Percentiles rank a stretch among this genome's conserved stretches.
Evolutionary conservation across 345 rosid species (phyloP).

Genomic region (Eutrema heterophyllum): DNA sequence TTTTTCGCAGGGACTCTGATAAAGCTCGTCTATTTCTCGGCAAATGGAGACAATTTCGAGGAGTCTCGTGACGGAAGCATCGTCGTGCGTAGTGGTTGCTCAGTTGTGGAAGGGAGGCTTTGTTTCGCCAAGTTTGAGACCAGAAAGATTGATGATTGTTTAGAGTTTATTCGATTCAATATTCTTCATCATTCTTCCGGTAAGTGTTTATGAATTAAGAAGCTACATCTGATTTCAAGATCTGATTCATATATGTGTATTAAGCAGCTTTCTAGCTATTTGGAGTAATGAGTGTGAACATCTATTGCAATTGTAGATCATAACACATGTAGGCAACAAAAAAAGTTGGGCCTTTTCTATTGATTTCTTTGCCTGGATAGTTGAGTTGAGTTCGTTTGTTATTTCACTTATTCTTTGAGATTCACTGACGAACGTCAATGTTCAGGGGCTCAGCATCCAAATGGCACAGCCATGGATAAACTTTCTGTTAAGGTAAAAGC

Average conservation of each 20-base stretch:
- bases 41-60: conserved; percentile 32
- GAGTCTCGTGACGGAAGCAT: conserved; percentile 28
- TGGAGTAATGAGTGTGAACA: not conserved
- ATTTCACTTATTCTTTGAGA: conserved; percentile 7
- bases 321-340: not conserved
- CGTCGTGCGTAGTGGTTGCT: conserved; percentile 17
- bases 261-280: not conserved
- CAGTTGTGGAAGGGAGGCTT: conserved; percentile 55
- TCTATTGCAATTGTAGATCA: not conserved
- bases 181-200: conserved; percentile 54
- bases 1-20: conserved; percentile 65
- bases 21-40: conserved; percentile 75
- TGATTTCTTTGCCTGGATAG: not conserved
- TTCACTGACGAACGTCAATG: conserved; percentile 20
- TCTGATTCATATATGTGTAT: not conserved
- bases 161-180: conserved; percentile 62
- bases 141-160: conserved; percentile 71
- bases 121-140: conserved; percentile 87
- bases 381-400: not conserved
- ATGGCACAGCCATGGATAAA: conserved; percentile 33
- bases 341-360: not conserved
- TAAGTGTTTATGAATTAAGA: conserved; percentile 11
- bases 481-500: conserved; percentile 59
- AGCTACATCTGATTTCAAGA: not conserved
- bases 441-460: conserved; percentile 57